Evolutionary conservation across 2,329 filamentous ascomycete genomes (phyloP), one percentile per base, ranked within the genome.

Genomic region (Pezicula neosporulosa): DNA sequence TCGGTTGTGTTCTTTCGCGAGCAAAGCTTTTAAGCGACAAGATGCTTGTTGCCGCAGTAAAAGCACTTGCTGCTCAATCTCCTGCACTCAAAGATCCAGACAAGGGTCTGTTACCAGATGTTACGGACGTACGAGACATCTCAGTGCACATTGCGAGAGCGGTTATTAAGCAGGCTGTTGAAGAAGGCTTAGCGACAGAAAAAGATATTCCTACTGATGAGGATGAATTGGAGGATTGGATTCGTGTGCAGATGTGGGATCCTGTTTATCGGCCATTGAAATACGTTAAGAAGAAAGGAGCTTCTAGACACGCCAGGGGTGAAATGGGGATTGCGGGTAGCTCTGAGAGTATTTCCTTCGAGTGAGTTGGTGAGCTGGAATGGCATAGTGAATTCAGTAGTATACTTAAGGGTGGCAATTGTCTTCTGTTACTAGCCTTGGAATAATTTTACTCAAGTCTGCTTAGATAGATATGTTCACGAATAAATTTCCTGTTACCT

Each of bases 41-140:
- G 56, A 92, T 96, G 83, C 82, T 96, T 12, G 87, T 95, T 0
- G 87, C 88, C 1, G 91, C 90, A 0, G 84, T 89, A 3, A 80
- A 86, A 61, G 87, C 84, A 3, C 79, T 96, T 0, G 85, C 89
- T 0, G 78, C 77, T 4, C 75, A 87, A 51, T 86, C 86, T 0
- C 91, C 91, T 0, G 87, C 88, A 0, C 72, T 91, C 0, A 53
- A 68, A 47, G 82, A 90, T 59, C 70, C 78, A 0, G 79, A 77
- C 9, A 81, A 80, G 15, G 87, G 86, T 0, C 72, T 96, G 4
- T 69, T 96, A 1, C 90, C 90, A 0, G 89, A 90, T 52, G 87
- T 96, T 0, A 80, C 81, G 4, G 76, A 85, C 35, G 90, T 93
- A 9, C 75, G 89, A 1, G 78, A 85, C 13, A 86, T 95, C 15